Base-by-base conservation (phyloP, 176 grass and related monocot species). In the Juncus effusus region DNA sequence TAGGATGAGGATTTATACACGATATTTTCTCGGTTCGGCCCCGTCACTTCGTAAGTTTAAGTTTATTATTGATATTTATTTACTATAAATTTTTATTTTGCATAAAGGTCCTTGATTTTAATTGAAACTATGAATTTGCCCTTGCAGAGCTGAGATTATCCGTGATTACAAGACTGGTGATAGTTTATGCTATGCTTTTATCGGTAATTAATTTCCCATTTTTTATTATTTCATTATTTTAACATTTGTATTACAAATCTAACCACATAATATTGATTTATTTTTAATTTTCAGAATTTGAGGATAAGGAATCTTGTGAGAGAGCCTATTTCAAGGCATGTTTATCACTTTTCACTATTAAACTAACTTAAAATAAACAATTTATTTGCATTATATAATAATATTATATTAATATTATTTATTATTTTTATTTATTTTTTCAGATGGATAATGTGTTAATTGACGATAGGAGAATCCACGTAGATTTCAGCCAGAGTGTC, bases 401-500 rank as follows among this genome's bases (percentile, higher is more conserved):
- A 47, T 47, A 47, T 47, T 47, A 47, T 47, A 47, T 47, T 47
- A 47, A 6, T 9, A 47, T 47, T 47, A 47, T 47, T 28, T 28
- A 28, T 28, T 28, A 28, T 28, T 28, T 28, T 28, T 28, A 28
- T 28, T 39, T 79, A 13, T 28, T 84, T 16, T 42, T 84, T 70
- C 76, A 97, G 88, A 97, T 97, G 94, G 88, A 97, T 19, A 97
- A 97, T 75, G 89, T 85, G 75, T 69, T 97, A 49, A 92, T 97
- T 79, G 94, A 97, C 67, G 94, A 97, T 50, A 67, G 88, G 54
- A 89, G 94, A 77, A 97, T 97, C 35, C 94, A 97, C 77, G 94
- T 97, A 72, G 94, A 97, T 86, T 97, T 97, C 65, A 97, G 85
- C 56, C 94, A 97, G 73, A 97, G 94, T 82, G 94, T 97, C 75